phyloP scores from a whole-genome alignment of 2,329 filamentous ascomycete species.

The Davidsoniella eucalypti region DNA sequence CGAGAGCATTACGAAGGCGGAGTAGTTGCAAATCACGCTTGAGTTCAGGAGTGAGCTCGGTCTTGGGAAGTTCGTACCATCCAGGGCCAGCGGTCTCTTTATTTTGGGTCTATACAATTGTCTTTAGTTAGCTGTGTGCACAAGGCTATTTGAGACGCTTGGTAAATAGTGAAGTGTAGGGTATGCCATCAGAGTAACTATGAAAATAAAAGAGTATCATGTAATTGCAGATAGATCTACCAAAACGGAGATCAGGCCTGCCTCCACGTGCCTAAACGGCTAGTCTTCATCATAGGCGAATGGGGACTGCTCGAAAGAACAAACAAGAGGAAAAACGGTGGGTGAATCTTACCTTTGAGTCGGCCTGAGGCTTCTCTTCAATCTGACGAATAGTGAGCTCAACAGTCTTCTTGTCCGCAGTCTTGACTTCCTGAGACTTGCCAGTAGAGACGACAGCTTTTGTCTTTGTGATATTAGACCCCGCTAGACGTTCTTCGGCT shows the following conservation, averaged over 20 bases:
- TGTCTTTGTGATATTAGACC: neutral
- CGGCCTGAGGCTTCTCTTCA: neutral
- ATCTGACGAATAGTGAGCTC: constrained; percentile 8
- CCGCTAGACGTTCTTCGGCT: constrained; percentile 5
- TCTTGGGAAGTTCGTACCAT: constrained; percentile 82
- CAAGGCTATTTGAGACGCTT: constrained; percentile 54
- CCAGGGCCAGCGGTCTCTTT: constrained; percentile 51
- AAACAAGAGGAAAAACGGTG: neutral
- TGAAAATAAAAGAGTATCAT: constrained; percentile 40
- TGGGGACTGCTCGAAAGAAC: constrained; percentile 10
- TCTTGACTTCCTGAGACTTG: too few relatives aligned
- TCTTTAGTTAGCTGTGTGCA: neutral
- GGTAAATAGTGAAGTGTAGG: constrained; percentile 32
- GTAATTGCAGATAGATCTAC: constrained; percentile 35
- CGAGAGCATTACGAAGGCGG: constrained; percentile 74
- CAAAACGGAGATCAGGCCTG: constrained; percentile 25
- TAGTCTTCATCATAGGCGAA: constrained; percentile 24
- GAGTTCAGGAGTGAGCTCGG: constrained; percentile 65
- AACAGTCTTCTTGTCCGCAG: neutral
- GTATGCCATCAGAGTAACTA: constrained; percentile 54
- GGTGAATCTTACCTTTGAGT: constrained; percentile 18
- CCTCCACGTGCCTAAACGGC: constrained; percentile 24
- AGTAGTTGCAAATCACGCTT: constrained; percentile 82
- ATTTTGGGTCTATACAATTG: constrained; percentile 4
- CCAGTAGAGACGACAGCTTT: constrained; percentile 2